A percentile compares a stretch with the other conserved stretches of the same genome.
Evolutionary conservation across 306 rosid species (phyloP).

Genomic region (Trichosanthes cucumerina): DNA sequence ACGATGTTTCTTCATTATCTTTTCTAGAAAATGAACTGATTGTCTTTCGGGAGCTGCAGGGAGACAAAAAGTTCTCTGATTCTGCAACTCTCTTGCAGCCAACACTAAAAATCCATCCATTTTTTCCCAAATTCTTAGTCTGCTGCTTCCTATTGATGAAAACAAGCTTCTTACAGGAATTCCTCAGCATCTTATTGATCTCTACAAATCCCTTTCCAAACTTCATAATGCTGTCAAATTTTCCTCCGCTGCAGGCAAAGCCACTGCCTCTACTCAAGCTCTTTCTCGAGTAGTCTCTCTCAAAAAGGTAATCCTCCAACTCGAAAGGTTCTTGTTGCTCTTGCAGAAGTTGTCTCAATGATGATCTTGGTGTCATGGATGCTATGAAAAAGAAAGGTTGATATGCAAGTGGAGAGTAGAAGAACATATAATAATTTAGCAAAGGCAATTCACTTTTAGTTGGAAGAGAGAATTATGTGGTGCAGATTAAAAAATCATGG

Average conservation of each 20-base stretch:
- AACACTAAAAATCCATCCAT: conserved; percentile 17
- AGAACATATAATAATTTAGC: neutral
- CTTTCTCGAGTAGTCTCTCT: conserved; percentile 39
- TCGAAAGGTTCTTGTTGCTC: conserved; percentile 76
- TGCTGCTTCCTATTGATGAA: conserved; percentile 11
- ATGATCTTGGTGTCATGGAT: conserved; percentile 31
- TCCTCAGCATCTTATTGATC: conserved; percentile 27
- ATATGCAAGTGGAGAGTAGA: neutral
- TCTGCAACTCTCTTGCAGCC: conserved; percentile 19
- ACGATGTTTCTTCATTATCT: conserved; percentile 21
- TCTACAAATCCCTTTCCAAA: conserved; percentile 21
- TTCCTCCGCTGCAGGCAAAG: conserved; percentile 13
- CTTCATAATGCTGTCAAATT: conserved; percentile 18
- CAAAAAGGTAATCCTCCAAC: conserved; percentile 49
- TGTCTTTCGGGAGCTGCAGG: conserved; percentile 35
- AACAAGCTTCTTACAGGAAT: conserved; percentile 35
- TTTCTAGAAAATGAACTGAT: conserved; percentile 46
- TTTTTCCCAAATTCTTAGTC: conserved; percentile 9
- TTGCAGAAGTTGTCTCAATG: conserved; percentile 50
- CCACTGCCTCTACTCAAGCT: conserved; percentile 1
- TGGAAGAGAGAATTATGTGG: conserved; percentile 8
- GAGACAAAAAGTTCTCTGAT: conserved; percentile 39
- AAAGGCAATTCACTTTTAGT: neutral
- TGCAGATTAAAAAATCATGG: neutral
- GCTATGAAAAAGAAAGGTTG: conserved; percentile 32